Base-by-base conservation (phyloP, 163 green algal species). In the Volvox carteri region DNA sequence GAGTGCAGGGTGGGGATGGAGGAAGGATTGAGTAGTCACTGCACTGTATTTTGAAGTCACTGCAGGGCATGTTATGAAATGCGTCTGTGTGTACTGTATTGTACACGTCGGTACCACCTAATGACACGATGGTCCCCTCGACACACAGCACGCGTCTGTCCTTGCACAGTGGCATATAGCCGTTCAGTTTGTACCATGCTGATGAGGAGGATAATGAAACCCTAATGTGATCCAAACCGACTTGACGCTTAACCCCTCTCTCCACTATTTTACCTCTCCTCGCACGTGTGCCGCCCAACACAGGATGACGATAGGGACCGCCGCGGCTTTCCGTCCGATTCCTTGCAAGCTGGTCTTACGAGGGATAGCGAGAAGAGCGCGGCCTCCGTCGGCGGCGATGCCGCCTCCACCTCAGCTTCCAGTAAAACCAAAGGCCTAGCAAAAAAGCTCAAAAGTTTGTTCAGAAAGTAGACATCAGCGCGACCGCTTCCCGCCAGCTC, bases 371-470 rank as follows among this genome's bases (percentile, higher is more conserved):
- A 39, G 23, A 37, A 42, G 33, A 4, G 30, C 48, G 48, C 48
- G 14, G 14, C 70, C 2, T 25, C 39, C 18, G 1, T 9, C 68
- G 23, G 35, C 21, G 11, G 39, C 37, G 48, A 58, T 58, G 37
- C 52, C 7, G 5, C 33, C 46, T 18, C 39, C 21, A 11, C 0
- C 33, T 14, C 37, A 58, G 1, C 9, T 23, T 35, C 41, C 28
- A 76, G 39, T n/a, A 87, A 79, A 33, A 1, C n/a, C 81, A 87
- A 87, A 65, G 67, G 81, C 65, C 21, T 87, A 6, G 67, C 65
- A 1, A 70, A 54, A 41, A 87, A 79, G 81, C 65, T 87, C 12
- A 87, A 87, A 65, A 72, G 28, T 65, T 46, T 87, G 6, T 79
- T 87, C 7, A 87, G 58, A 33, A 87, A 79, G 33, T 86, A n/a